phyloP scores from a whole-genome alignment of 2,329 filamentous ascomycete species.

The Fusarium nodosum region DNA sequence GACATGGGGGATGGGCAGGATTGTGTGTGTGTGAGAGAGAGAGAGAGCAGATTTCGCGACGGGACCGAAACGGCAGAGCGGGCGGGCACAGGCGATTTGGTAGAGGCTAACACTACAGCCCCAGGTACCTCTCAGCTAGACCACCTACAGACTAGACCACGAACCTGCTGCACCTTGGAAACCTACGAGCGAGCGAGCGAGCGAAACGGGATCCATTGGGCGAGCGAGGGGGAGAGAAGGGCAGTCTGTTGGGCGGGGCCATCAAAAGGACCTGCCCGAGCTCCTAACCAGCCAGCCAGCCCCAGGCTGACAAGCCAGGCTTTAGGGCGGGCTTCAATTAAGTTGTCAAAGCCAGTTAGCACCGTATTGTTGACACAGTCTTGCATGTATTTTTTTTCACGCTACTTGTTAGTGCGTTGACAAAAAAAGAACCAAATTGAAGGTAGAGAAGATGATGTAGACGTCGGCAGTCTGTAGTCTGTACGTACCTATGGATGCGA shows the following conservation, averaged over 20 bases:
- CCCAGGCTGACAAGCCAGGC: constrained; percentile 12
- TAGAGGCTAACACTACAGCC: constrained; percentile 9
- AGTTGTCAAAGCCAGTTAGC: not conserved
- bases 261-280: constrained; percentile 38
- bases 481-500: not conserved
- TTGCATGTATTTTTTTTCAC: constrained; percentile 16
- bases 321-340: constrained; percentile 34
- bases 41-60: constrained; percentile 42
- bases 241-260: constrained; percentile 24
- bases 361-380: constrained; percentile 43
- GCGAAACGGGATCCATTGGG: constrained; percentile 30
- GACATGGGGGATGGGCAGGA: not conserved
- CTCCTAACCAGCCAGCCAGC: constrained; percentile 15
- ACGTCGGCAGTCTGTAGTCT: too few species aligned
- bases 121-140: constrained; percentile 8
- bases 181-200: constrained; percentile 28
- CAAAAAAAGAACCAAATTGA: constrained; percentile 1
- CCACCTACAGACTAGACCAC: constrained; percentile 3
- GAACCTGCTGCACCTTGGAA: constrained; percentile 10
- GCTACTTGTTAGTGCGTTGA: constrained; percentile 2
- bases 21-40: not conserved
- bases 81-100: constrained; percentile 33
- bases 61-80: constrained; percentile 36
- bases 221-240: constrained; percentile 25
- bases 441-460: too few species aligned